Conservation (phyloP, 441 rosid genomes). For the Euphorbia schlechtendalii region DNA sequence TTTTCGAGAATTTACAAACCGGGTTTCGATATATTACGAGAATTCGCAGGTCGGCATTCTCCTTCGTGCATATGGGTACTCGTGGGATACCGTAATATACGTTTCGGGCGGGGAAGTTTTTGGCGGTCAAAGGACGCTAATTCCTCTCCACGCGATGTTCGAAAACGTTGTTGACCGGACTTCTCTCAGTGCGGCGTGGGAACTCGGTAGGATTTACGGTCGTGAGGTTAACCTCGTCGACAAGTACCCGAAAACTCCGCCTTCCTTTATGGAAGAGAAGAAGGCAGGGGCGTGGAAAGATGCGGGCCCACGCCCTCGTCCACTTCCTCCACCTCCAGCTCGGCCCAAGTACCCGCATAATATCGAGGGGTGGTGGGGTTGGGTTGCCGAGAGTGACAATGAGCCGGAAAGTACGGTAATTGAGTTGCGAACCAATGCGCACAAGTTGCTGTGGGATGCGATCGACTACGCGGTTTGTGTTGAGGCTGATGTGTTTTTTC, state of each 20-base stretch:
- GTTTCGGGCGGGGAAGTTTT: conserved; percentile 93
- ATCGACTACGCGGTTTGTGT: conserved; percentile 75
- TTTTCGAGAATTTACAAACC: not conserved
- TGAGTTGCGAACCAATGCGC: conserved; percentile 95
- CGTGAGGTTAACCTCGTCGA: conserved; percentile 62
- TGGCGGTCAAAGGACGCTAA: conserved; percentile 88
- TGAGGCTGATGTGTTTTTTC: conserved; percentile 89
- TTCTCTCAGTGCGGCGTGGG: conserved; percentile 82
- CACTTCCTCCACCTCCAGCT: conserved; percentile 90
- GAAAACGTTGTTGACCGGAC: conserved; percentile 93
- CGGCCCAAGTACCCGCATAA: conserved; percentile 79
- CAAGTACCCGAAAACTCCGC: conserved; percentile 37
- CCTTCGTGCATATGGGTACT: conserved; percentile 86
- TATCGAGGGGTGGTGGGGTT: conserved; percentile 99
- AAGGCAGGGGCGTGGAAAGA: conserved; percentile 55
- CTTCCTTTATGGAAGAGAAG: conserved; percentile 45
- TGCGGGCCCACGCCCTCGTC: conserved; percentile 82
- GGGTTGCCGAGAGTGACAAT: conserved; percentile 99
- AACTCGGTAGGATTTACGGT: conserved; percentile 78
- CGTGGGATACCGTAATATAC: conserved; percentile 79
- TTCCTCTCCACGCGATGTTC: conserved; percentile 84
- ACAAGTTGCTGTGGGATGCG: conserved; percentile 93
- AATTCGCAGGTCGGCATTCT: conserved; percentile 73
- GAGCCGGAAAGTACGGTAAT: conserved; percentile 95
- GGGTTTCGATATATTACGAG: conserved; percentile 1